phyloP scores from a whole-genome alignment of 2,329 filamentous ascomycete species.

The Cryphonectria japonica region DNA sequence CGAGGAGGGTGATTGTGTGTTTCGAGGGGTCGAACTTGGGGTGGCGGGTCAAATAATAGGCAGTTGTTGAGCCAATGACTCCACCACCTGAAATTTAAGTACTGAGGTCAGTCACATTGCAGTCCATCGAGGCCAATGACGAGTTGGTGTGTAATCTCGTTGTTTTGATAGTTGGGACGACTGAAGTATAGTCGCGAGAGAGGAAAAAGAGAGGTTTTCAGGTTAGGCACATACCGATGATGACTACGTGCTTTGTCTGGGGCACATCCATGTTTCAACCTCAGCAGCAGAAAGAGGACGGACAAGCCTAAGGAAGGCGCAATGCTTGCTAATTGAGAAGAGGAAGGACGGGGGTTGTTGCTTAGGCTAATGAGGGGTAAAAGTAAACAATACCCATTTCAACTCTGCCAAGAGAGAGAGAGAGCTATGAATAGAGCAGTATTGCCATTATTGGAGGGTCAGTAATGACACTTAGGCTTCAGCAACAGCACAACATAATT shows the following conservation, averaged over 20 bases:
- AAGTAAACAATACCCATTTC: not conserved
- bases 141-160: too few relatives aligned
- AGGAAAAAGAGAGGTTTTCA: not conserved
- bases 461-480: not conserved
- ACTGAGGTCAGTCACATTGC: not conserved
- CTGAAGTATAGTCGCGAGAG: too few relatives aligned
- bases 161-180: too few relatives aligned
- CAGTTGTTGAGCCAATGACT: slow-evolving; percentile 88
- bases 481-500: not conserved
- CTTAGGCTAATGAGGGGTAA: not conserved
- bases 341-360: not conserved
- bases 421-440: not conserved
- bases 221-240: slow-evolving; percentile 43
- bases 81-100: slow-evolving; percentile 70
- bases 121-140: too few relatives aligned
- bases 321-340: not conserved
- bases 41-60: slow-evolving; percentile 89
- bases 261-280: slow-evolving; percentile 33
- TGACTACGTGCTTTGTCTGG: slow-evolving; percentile 50
- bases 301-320: not conserved
- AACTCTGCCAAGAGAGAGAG: not conserved
- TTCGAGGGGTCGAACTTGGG: slow-evolving; percentile 74
- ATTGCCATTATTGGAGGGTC: not conserved
- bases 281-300: not conserved
- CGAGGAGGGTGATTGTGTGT: slow-evolving; percentile 83